A percentile compares a stretch with the other conserved stretches of the same genome.
Evolutionary conservation across 116 monocot species (phyloP).

Genomic region (Thalassia testudinum): DNA sequence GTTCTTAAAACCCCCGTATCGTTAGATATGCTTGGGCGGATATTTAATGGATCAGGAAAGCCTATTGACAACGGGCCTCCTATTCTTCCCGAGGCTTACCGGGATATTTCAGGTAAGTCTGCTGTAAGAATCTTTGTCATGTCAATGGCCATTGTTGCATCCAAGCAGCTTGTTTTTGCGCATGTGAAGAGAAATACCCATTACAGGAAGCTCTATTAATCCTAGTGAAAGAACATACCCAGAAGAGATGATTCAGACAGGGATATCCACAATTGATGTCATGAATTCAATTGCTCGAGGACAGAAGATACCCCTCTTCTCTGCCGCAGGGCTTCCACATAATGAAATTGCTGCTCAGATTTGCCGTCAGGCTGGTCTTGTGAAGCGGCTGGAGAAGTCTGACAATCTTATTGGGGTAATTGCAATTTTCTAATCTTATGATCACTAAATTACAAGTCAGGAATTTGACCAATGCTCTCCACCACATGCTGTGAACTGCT

Average conservation of each 20-base stretch:
- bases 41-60: slow-evolving; percentile 99
- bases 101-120: slow-evolving; percentile 81
- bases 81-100: slow-evolving; percentile 92
- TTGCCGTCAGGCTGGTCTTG: slow-evolving; percentile 99
- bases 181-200: background rate
- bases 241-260: slow-evolving; percentile 99
- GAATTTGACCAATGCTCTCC: too few relatives aligned
- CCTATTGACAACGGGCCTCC: slow-evolving; percentile 99
- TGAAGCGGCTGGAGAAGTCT: slow-evolving; percentile 71
- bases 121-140: background rate
- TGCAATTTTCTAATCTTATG: background rate
- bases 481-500: too few relatives aligned
- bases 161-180: background rate
- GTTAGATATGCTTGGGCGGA: slow-evolving; percentile 97
- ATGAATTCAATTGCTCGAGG: slow-evolving; percentile 99
- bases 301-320: slow-evolving; percentile 97
- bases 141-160: background rate
- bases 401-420: slow-evolving; percentile 73
- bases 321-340: slow-evolving; percentile 94
- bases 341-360: slow-evolving; percentile 99
- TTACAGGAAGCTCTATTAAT: slow-evolving; percentile 96
- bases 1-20: slow-evolving; percentile 95
- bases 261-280: slow-evolving; percentile 99
- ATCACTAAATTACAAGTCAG: too few relatives aligned
- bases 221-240: slow-evolving; percentile 99